Conservation (phyloP, 768 basidiomycete species). For the Candolleomyces eurysporus region DNA sequence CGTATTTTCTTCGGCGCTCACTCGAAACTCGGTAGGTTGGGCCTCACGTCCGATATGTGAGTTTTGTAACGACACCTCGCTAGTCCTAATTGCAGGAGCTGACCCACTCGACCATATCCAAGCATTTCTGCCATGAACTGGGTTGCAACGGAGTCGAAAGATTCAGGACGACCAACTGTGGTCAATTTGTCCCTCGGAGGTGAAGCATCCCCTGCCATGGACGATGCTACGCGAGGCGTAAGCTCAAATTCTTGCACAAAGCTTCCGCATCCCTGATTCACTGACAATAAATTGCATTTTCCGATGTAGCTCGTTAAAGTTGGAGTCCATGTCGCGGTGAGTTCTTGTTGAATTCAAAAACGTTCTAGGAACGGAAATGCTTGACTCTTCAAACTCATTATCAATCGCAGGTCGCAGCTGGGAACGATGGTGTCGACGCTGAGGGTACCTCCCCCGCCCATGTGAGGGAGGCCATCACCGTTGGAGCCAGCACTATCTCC, state of each 20-base stretch:
- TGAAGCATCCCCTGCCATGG: constrained; percentile 21
- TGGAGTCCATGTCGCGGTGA: neutral
- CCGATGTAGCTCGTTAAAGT: neutral
- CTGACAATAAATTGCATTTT: neutral
- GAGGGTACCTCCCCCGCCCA: constrained; percentile 23
- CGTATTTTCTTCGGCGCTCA: too few relatives aligned
- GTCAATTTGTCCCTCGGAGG: constrained; percentile 38
- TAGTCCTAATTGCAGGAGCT: neutral
- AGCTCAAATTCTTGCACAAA: neutral
- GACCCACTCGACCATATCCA: neutral
- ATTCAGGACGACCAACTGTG: constrained; percentile 28
- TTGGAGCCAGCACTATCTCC: constrained; percentile 26
- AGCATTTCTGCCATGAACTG: constrained; percentile 33
- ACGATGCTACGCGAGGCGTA: constrained; percentile 29
- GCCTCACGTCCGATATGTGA: constrained; percentile 23
- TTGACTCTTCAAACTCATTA: too few relatives aligned
- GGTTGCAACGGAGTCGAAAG: constrained; percentile 18
- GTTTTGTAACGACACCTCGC: neutral
- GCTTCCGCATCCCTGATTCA: too few relatives aligned
- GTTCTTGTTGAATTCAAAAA: too few relatives aligned
- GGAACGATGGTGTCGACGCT: constrained; percentile 25
- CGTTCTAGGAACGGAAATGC: too few relatives aligned
- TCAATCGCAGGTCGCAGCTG: constrained; percentile 18
- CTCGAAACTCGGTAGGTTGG: neutral
- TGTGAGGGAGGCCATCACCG: constrained; percentile 25